Percentiles rank a stretch among this genome's conserved stretches.
These are phyloP conservation scores for Rheum nobile DNA, from an alignment of 148 eudicot species.

Conservation along the genomic window DNA sequence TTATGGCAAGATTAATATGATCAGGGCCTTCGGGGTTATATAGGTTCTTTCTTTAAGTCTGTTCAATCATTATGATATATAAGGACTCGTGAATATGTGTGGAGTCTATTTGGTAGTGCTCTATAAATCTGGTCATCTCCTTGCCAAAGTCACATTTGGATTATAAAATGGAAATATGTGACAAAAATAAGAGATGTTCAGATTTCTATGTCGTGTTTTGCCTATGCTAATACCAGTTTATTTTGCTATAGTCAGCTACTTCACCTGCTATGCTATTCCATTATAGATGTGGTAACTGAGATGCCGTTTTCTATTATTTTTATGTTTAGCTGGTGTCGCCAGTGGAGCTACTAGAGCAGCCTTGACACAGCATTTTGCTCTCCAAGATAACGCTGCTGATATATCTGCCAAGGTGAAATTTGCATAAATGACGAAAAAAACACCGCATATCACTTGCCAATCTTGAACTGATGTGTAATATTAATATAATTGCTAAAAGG, in stretches of 20 bases:
- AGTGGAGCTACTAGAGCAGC: constrained; percentile 99
- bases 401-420: constrained; percentile 87
- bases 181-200: neutral
- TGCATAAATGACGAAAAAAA: neutral
- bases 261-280: neutral
- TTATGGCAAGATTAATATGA: neutral
- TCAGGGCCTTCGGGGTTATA: neutral
- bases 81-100: neutral
- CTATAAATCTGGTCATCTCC: neutral
- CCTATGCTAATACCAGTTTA: neutral
- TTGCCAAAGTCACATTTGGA: neutral
- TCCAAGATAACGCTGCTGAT: constrained; percentile 96
- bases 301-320: constrained; percentile 9
- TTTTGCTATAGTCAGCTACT: neutral
- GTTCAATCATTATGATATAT: neutral
- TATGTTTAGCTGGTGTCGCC: constrained; percentile 84
- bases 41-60: no score
- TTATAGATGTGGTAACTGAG: neutral
- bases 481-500: constrained; percentile 25
- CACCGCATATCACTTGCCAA: neutral
- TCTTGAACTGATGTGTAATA: constrained; percentile 8
- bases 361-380: constrained; percentile 95
- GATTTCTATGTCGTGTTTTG: neutral
- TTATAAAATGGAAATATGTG: neutral
- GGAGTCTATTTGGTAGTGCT: neutral